Evolutionary conservation across 768 basidiomycete genomes (phyloP).

Genomic region (Ramaria rubella): DNA sequence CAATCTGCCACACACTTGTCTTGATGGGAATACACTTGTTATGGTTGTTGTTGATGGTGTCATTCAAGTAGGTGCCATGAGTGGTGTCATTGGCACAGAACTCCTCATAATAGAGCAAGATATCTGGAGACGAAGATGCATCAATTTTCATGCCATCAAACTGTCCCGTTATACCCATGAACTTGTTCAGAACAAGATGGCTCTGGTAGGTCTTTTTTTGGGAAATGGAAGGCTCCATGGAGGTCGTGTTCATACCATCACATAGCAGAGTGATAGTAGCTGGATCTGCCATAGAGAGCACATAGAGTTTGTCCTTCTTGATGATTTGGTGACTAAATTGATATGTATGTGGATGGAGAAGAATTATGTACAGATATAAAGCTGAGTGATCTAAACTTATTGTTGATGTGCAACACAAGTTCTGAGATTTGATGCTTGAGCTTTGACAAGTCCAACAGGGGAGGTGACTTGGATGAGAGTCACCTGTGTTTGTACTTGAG

Average conservation of each 20-base stretch:
- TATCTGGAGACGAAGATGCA: not conserved
- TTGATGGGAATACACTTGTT: not conserved
- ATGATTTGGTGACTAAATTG: slow-evolving; percentile 81
- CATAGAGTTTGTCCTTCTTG: slow-evolving; percentile 98
- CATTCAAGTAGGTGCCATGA: not conserved
- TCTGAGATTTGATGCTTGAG: slow-evolving; percentile 92
- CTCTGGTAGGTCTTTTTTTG: slow-evolving; percentile 79
- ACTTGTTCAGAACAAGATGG: slow-evolving; percentile 90
- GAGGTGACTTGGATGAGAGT: slow-evolving; percentile 79
- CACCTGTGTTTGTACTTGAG: slow-evolving; percentile 21
- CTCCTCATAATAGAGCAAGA: not conserved
- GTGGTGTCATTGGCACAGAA: not conserved
- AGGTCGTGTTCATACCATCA: slow-evolving; percentile 99
- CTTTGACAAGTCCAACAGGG: slow-evolving; percentile 90
- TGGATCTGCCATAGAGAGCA: slow-evolving; percentile 86
- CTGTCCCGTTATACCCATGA: slow-evolving; percentile 95
- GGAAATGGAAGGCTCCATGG: slow-evolving; percentile 96
- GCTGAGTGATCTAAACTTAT: slow-evolving; percentile 87
- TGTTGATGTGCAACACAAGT: slow-evolving; percentile 91
- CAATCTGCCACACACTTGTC: not conserved
- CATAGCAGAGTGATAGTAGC: slow-evolving; percentile 92
- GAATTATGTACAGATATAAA: slow-evolving; percentile 96
- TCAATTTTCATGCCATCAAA: not conserved
- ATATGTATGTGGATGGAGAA: too few species aligned
- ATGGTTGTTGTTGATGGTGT: not conserved